A percentile compares a stretch with the other conserved stretches of the same genome.
Conservation (phyloP, 768 basidiomycete species). For the Boletus barrowsii region DNA sequence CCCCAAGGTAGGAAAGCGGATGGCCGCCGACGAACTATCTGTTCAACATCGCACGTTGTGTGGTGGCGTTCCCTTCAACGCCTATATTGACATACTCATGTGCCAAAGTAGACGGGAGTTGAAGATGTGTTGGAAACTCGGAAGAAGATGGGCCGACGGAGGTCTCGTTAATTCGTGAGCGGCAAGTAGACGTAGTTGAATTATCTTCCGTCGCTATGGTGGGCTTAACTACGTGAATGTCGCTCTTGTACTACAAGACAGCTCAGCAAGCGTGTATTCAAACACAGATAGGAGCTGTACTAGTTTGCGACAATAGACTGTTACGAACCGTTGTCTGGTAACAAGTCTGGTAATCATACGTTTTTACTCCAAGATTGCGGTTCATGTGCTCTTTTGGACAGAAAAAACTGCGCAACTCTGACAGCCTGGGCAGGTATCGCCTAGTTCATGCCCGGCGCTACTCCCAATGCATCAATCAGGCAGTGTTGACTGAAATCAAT, state of each 20-base stretch:
- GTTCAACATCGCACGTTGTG: conserved; percentile 58
- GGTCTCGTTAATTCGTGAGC: conserved; percentile 51
- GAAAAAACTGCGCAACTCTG: too few relatives aligned
- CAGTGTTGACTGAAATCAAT: too few relatives aligned
- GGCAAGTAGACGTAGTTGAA: conserved; percentile 84
- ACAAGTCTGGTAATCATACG: too few relatives aligned
- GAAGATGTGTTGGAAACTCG: conserved; percentile 72
- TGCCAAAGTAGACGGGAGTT: conserved; percentile 57
- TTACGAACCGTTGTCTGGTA: too few relatives aligned
- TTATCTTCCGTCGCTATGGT: conserved; percentile 74
- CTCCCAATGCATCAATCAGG: too few relatives aligned
- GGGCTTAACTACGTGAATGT: conserved; percentile 55
- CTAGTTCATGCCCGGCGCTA: too few relatives aligned
- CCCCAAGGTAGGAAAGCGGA: conserved; percentile 51
- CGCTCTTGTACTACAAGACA: conserved; percentile 75
- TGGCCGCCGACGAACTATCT: conserved; percentile 40
- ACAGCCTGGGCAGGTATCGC: too few relatives aligned
- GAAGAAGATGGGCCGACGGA: conserved; percentile 63
- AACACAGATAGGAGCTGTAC: conserved; percentile 76
- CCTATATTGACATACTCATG: conserved; percentile 59
- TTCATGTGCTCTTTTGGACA: too few relatives aligned
- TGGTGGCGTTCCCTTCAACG: conserved; percentile 56
- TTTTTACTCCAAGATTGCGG: too few relatives aligned
- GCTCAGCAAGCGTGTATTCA: conserved; percentile 80
- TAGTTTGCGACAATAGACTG: too few relatives aligned